Percentiles rank a stretch among this genome's conserved stretches.
phyloP scores from a whole-genome alignment of 2,329 filamentous ascomycete genomes.

The Berkeleyomyces rouxiae region DNA sequence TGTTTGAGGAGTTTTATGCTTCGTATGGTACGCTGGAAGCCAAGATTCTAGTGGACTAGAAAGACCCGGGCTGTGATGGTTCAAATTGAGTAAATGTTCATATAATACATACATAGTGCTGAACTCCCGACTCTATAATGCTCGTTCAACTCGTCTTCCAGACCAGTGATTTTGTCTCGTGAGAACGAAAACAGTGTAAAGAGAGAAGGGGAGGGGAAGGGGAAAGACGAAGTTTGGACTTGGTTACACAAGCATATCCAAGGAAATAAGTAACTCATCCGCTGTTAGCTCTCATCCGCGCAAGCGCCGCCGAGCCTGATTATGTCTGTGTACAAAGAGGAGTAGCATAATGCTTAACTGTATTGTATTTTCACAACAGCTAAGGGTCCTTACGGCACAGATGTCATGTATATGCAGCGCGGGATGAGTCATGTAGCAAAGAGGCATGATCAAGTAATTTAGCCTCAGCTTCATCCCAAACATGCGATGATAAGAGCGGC shows the following conservation, averaged over 20 bases:
- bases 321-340: too few species aligned
- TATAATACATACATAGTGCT: background rate
- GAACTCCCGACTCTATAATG: background rate
- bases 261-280: background rate
- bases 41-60: constrained; percentile 66
- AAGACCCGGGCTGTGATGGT: background rate
- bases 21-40: constrained; percentile 69
- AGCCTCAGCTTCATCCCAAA: too few species aligned
- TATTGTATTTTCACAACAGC: too few species aligned
- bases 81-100: background rate
- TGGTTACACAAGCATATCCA: background rate
- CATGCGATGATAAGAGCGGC: too few species aligned
- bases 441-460: too few species aligned
- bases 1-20: constrained; percentile 79
- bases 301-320: too few species aligned
- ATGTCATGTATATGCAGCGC: too few species aligned
- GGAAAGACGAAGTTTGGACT: background rate
- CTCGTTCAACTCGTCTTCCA: background rate
- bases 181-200: too few species aligned
- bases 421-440: too few species aligned
- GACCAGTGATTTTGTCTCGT: background rate
- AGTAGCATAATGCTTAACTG: too few species aligned
- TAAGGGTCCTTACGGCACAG: too few species aligned
- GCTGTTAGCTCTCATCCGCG: background rate
- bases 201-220: background rate